Base-by-base conservation (phyloP, 163 green algal genomes). In the Prototheca wickerhamii region DNA sequence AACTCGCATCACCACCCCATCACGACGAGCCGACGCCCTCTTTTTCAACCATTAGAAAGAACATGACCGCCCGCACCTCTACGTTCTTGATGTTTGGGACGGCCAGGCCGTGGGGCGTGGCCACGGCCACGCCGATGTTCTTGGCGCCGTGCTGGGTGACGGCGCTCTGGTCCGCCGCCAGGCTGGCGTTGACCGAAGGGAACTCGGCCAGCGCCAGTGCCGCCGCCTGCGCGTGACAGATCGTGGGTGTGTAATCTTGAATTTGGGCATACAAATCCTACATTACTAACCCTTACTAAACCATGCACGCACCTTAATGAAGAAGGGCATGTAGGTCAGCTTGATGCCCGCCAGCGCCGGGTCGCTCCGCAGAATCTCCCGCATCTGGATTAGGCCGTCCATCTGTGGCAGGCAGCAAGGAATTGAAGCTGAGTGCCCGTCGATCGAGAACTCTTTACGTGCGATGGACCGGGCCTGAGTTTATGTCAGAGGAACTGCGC, bases 61-160 rank as follows among this genome's bases (percentile, higher is more conserved):
- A n/a, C n/a, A n/a, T n/a, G n/a, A n/a, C n/a, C n/a, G 37, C 57
- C 23, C 51, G 33, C 5, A 49, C 31, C 55, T 77, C 10, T 40
- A 87, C 86, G 46, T 78, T 46, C 64, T 91, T 91, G 49, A 95
- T 82, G 58, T 87, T 90, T 42, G 89, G 89, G 32, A 96, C 90
- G 32, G 91, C 90, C 32, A 96, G 81, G 25, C 90, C 90, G 8
- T 68, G 40, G 20, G 79, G 74, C 2, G 88, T 95, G 23, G 82
- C 85, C 82, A 96, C 92, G 4, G 90, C 90, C 2, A 96, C 73
- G 8, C 90, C 90, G 17, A 96, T 77, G 75, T 96, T 95, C 74
- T 91, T 83, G 18, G 63, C 51, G 12, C 17, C 29, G 58, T 85
- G 81, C 64, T 79, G 77, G 55, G 85, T 49, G 30, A 91, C 44